Evolutionary conservation across 2,329 filamentous ascomycete genomes (phyloP), one percentile per base, ranked within the genome.

Genomic region (Phyllosticta citribraziliensis): DNA sequence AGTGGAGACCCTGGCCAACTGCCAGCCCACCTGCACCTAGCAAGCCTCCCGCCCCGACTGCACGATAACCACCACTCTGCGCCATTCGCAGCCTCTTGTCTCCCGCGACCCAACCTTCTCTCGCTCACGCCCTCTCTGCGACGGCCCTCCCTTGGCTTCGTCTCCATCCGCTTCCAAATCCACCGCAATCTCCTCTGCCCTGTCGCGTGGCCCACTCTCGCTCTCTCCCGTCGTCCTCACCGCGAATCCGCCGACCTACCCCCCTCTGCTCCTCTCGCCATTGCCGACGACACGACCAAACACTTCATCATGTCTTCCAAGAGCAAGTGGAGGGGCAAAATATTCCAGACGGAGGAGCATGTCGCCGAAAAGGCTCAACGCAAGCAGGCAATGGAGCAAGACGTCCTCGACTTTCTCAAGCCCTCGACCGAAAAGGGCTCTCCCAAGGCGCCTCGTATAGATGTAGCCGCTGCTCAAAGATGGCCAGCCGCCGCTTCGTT

Each of bases 401-500:
- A 81, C 65, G 78, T 86, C 61, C 77, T 79, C 70, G 82, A 82
- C 68, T 86, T 86, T 70, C 76, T 86, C 61, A 80, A 79, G 65
- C 78, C 80, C 57, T 79, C 79, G 54, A 80, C 78, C 57, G 74
- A 79, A 5, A 76, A 74, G 69, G 64, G 67, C 57, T 65, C 69
- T 58, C 65, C 68, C 57, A 56, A 61, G 64, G 62, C 76, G 14
- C 60, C 76, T 50, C 75, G 73, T 64, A 76, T 82, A 64, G 80
- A 83, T 68, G 76, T 80, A 54, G 73, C 75, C 40, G 74, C 72
- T 51, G 79, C 80, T 54, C 76, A 78, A 66, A 71, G 78, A 67
- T 82, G 78, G 78, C 80, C 80, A n/a, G 74, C 73, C 22, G 76
- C 79, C 40, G 70, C 75, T 55, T 75, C 79, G 53, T 69, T 80